phyloP scores from a whole-genome alignment of 1,284 basidiomycete species.

The Sanghuangporus baumii region DNA sequence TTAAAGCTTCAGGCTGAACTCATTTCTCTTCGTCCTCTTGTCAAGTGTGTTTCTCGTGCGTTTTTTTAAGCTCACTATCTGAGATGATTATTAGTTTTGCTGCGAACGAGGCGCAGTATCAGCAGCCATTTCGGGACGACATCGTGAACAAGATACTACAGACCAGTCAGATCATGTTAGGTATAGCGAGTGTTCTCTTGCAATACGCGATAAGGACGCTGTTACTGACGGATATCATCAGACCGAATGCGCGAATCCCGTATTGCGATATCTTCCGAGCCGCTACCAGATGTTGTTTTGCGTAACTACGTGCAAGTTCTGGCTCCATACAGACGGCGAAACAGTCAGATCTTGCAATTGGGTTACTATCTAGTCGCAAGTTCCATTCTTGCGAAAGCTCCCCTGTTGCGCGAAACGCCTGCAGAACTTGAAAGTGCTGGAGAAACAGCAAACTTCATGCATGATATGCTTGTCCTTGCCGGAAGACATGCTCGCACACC shows the following conservation, averaged over 20 bases:
- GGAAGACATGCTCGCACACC: conserved; percentile 23
- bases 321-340: conserved; percentile 25
- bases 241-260: conserved; percentile 25
- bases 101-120: conserved; percentile 22
- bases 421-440: conserved; percentile 16
- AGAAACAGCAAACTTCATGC: conserved; percentile 22
- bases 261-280: conserved; percentile 23
- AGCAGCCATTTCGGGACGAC: conserved; percentile 22
- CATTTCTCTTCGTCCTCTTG: conserved; percentile 27
- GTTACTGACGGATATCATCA: background rate
- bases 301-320: conserved; percentile 23
- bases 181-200: conserved; percentile 3
- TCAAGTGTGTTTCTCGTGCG: conserved; percentile 20
- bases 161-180: conserved; percentile 24
- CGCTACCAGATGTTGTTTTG: conserved; percentile 22
- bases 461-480: conserved; percentile 28
- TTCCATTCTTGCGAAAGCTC: conserved; percentile 26
- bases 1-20: conserved; percentile 28
- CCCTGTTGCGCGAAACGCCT: conserved; percentile 27
- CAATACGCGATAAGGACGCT: background rate
- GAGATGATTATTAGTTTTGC: conserved; percentile 23
- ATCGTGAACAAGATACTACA: conserved; percentile 21
- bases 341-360: conserved; percentile 22
- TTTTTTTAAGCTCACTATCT: background rate
- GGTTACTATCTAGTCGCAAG: conserved; percentile 24